Evolutionary conservation across 2,329 filamentous ascomycete genomes (phyloP).

Genomic region (Grosmannia huntii): DNA sequence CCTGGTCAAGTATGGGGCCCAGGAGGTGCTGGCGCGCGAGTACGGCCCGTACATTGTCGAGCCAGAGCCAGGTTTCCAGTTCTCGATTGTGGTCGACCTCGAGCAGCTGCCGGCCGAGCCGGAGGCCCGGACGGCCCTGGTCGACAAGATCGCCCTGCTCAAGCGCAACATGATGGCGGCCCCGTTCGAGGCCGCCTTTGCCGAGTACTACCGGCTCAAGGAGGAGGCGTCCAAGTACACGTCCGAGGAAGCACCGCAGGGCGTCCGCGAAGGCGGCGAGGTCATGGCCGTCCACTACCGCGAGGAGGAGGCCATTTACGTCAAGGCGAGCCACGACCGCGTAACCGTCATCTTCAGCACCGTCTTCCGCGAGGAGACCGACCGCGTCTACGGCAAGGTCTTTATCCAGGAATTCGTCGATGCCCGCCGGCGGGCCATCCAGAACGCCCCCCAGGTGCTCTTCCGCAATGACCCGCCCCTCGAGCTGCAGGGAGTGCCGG

Average conservation of each 20-base stretch:
- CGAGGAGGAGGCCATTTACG: conserved; percentile 96
- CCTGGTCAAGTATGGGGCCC: conserved; percentile 82
- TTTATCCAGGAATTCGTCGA: conserved; percentile 99
- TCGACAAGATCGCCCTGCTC: conserved; percentile 75
- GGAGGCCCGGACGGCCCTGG: conserved; percentile 78
- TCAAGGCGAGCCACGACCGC: conserved; percentile 92
- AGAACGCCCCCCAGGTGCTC: conserved; percentile 95
- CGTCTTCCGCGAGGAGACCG: conserved; percentile 94
- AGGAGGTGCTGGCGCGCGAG: conserved; percentile 83
- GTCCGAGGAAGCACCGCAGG: conserved; percentile 85
- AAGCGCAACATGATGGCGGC: conserved; percentile 99
- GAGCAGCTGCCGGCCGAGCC: conserved; percentile 66
- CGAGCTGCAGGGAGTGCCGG: conserved; percentile 76
- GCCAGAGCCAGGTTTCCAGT: conserved; percentile 87
- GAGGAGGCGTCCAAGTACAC: conserved; percentile 89
- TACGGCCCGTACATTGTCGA: conserved; percentile 84
- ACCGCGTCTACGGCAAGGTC: conserved; percentile 93
- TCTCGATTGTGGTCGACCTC: conserved; percentile 82
- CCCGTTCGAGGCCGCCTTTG: conserved; percentile 92
- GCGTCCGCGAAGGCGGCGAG: conserved; percentile 75
- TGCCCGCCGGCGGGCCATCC: conserved; percentile 83
- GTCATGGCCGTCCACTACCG: conserved; percentile 97
- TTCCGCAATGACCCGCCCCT: conserved; percentile 91
- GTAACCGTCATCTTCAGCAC: conserved; percentile 99
- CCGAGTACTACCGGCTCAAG: conserved; percentile 75